Conservation (phyloP, 306 rosid genomes). For the Cucurbita ficifolia region DNA sequence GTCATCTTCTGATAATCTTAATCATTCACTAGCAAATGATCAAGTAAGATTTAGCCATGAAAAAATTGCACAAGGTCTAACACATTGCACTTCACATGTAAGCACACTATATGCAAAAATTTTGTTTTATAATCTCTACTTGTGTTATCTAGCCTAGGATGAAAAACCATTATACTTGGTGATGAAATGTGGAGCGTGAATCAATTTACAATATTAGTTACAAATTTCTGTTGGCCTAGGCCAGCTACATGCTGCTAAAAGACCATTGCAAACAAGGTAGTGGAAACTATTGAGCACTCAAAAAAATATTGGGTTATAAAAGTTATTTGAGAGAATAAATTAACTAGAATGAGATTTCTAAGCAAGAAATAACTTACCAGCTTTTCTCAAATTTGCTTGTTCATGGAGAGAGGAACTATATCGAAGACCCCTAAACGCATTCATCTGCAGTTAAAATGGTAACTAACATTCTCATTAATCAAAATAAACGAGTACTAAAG, state of each 20-base stretch:
- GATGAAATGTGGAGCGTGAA: no score
- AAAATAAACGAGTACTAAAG: not conserved
- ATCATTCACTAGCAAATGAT: not conserved
- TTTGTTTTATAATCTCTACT: not conserved
- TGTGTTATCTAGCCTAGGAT: not conserved
- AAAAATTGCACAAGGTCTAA: not conserved
- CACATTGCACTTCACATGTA: not conserved
- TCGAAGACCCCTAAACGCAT: not conserved
- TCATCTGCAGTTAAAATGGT: constrained; percentile 2
- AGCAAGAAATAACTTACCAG: not conserved
- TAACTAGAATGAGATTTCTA: not conserved
- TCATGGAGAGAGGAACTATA: not conserved
- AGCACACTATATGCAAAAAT: not conserved
- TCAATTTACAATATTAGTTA: not conserved
- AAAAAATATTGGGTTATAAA: not conserved
- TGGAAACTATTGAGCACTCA: not conserved
- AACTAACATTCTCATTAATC: not conserved
- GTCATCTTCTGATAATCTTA: not conserved
- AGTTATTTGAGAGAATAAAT: not conserved
- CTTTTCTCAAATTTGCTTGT: not conserved
- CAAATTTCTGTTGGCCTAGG: not conserved
- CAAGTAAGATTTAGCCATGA: not conserved
- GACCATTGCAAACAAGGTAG: not conserved
- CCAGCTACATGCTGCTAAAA: not conserved
- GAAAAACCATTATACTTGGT: not conserved